phyloP scores from a whole-genome alignment of 2,329 filamentous ascomycete genomes.

The Fonsecaea erecta region DNA sequence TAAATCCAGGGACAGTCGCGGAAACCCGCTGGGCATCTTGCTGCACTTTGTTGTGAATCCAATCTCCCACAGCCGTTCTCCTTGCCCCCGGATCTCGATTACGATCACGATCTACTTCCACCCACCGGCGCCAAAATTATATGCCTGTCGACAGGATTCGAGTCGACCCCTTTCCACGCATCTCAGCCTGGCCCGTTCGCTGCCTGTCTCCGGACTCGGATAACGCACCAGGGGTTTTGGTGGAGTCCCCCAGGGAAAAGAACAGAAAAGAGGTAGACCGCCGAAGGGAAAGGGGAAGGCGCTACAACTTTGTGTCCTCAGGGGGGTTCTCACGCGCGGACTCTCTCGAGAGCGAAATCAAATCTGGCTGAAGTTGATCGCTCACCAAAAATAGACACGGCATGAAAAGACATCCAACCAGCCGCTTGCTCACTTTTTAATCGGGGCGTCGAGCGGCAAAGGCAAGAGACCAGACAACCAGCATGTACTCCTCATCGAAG shows the following conservation, averaged over 20 bases:
- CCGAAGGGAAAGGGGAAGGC: background rate
- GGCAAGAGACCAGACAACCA: too few species aligned
- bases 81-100: background rate
- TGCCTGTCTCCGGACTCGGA: background rate
- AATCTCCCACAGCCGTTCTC: background rate
- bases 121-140: background rate
- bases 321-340: background rate
- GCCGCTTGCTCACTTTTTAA: too few species aligned
- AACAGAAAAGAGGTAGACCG: background rate
- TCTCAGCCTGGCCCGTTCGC: background rate
- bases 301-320: background rate
- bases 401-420: background rate
- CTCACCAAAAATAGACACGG: background rate
- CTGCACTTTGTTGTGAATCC: background rate
- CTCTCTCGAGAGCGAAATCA: background rate
- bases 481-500: too few species aligned
- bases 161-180: background rate
- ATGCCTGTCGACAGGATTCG: background rate
- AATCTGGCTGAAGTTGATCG: background rate
- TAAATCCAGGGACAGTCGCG: background rate
- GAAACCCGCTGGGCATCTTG: background rate
- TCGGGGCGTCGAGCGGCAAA: background rate
- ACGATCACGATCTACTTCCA: background rate
- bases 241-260: background rate
- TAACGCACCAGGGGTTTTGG: background rate